Conservation (phyloP, 2,329 filamentous ascomycete species). For the Pseudocercospora eumusae region DNA sequence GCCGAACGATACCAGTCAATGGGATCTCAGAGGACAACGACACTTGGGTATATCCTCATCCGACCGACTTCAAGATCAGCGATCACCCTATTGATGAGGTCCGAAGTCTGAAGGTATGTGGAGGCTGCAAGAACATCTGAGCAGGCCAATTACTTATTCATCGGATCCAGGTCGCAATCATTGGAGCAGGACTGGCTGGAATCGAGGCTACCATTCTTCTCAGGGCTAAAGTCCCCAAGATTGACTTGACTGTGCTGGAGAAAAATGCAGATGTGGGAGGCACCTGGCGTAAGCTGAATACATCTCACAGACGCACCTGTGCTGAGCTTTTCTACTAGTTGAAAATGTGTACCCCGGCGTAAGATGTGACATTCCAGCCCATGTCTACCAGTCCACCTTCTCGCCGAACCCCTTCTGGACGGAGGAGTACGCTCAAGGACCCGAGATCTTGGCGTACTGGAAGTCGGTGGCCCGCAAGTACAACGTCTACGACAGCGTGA, state of each 20-base stretch:
- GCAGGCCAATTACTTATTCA: neutral
- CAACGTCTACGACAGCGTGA: conserved; percentile 61
- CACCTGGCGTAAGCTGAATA: conserved; percentile 46
- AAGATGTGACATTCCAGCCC: conserved; percentile 67
- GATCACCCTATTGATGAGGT: conserved; percentile 36
- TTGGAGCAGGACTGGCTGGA: conserved; percentile 66
- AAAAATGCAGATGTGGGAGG: conserved; percentile 65
- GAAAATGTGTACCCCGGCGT: conserved; percentile 27
- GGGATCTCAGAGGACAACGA: neutral
- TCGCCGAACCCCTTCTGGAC: conserved; percentile 68
- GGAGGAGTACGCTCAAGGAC: conserved; percentile 66
- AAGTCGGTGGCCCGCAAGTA: conserved; percentile 63
- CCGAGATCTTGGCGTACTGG: conserved; percentile 69
- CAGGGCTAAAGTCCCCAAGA: conserved; percentile 67
- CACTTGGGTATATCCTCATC: conserved; percentile 22
- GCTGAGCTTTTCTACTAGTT: conserved; percentile 22
- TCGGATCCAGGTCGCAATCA: conserved; percentile 55
- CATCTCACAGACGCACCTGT: neutral
- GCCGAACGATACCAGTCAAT: conserved; percentile 4
- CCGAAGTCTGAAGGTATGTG: conserved; percentile 29
- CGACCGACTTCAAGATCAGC: conserved; percentile 35
- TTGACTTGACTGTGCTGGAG: conserved; percentile 66
- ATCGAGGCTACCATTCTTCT: conserved; percentile 51
- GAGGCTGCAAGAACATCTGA: neutral
- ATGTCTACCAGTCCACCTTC: conserved; percentile 71